Base-by-base conservation (phyloP, 345 rosid genomes). In the Balakata baccata region DNA sequence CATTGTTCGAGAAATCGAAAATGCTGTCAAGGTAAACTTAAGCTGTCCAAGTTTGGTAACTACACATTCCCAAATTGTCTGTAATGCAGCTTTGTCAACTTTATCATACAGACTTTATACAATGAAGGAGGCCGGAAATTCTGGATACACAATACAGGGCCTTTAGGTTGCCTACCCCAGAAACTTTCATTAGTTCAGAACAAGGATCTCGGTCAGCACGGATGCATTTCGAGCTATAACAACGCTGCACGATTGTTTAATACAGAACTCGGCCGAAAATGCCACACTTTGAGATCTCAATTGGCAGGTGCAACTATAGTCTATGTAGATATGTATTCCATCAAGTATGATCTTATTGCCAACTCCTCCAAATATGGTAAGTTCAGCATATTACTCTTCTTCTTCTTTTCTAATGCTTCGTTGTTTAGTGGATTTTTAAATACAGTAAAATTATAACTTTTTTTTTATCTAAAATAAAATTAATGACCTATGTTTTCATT, bases 121-220 rank as follows among this genome's bases (percentile, higher is more conserved):
- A 52, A 79, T 78, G 81, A 86, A 74, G 97, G 97, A 58, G 93
- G 91, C 18, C 81, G 95, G 78, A 89, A 87, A 79, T 91, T 93
- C 71, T 93, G 98, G 98, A 81, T 93, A 56, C 95, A 93, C 75
- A 91, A 91, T 72, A 93, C 95, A 0, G 97, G 97, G n/a, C 98
- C 98, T 5, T 66, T 93, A 67, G 98, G 98, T 52, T 93, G 98
- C 79, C 85, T 93, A 6, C 98, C 98, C 70, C 97, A 93, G 64
- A 88, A 87, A 70, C 98, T 93, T 70, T 74, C 92, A 20, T 62
- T 81, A 64, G 86, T 79, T 69, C 68, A 76, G 66, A 84, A 79
- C 45, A 71, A 79, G 80, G 88, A 60, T 41, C 64, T 86, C 4
- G 98, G 87, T 81, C 45, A 59, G 41, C 11, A 74, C 5, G 97